Evolutionary conservation across 2,329 filamentous ascomycete species (phyloP).

Genomic region (Fusarium sp.): DNA sequence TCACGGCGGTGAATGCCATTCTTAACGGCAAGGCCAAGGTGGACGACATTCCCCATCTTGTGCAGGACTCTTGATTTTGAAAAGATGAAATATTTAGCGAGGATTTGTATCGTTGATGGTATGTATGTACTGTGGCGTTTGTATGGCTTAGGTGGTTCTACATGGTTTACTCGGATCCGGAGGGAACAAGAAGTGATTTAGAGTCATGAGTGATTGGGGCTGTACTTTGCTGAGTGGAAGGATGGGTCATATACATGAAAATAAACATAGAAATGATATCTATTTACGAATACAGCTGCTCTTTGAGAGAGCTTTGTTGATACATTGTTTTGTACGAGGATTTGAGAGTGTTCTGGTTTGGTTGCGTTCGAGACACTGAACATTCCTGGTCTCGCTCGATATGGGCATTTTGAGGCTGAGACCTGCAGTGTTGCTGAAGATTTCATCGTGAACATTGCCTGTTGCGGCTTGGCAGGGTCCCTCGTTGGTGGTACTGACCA

Average conservation of each 20-base stretch:
- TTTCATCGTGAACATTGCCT: neutral
- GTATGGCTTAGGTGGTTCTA: conserved; percentile 29
- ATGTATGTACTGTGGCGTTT: conserved; percentile 37
- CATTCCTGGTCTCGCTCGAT: neutral
- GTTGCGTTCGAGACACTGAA: neutral
- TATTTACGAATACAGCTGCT: neutral
- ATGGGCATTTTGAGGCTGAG: neutral
- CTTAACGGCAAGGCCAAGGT: conserved; percentile 80
- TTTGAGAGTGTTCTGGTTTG: neutral
- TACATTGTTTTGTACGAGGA: accelerated
- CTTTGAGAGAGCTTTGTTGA: too few relatives aligned
- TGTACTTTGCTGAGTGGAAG: neutral
- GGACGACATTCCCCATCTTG: conserved; percentile 81
- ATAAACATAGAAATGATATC: conserved; percentile 19
- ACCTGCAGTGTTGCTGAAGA: neutral
- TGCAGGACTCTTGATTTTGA: conserved; percentile 53
- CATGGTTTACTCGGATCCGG: conserved; percentile 14
- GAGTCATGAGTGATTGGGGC: neutral
- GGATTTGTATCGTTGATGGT: conserved; percentile 21
- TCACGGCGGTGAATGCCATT: conserved; percentile 88
- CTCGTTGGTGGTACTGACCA: neutral
- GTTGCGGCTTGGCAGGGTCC: neutral
- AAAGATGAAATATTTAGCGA: conserved; percentile 5
- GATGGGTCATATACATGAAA: neutral
- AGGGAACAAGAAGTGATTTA: conserved; percentile 30